A percentile compares a stretch with the other conserved stretches of the same genome.
These are phyloP conservation scores for Solanum bulbocastanum DNA, from an alignment of 257 asterid species.

Conservation along the genomic window DNA sequence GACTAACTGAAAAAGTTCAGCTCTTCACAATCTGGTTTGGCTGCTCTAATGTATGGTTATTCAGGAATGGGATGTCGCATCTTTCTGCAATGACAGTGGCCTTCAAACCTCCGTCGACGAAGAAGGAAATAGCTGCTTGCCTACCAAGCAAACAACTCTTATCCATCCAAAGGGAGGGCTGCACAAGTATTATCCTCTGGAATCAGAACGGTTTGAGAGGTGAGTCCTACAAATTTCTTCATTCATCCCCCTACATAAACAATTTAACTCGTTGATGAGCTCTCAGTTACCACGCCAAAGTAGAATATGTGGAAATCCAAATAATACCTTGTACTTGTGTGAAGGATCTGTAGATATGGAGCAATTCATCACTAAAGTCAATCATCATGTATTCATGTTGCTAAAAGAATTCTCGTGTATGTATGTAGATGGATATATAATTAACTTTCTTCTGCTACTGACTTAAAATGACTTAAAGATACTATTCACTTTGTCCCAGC, in stretches of 20 bases:
- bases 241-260: not conserved
- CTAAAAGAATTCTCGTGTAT: not conserved
- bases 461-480: not conserved
- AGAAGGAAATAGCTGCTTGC: constrained; percentile 39
- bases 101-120: constrained; percentile 45
- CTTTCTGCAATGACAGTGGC: constrained; percentile 64
- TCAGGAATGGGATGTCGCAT: constrained; percentile 70
- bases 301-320: not conserved
- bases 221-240: constrained; percentile 1
- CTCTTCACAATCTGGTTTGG: not conserved
- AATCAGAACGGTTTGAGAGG: constrained; percentile 61
- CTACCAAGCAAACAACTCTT: constrained; percentile 47
- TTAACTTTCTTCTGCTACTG: not conserved
- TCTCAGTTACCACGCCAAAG: not conserved
- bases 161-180: constrained; percentile 32
- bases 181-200: constrained; percentile 42
- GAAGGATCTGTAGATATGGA: not conserved
- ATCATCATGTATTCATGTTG: not conserved
- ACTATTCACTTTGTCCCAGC: not conserved
- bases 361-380: not conserved
- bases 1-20: not conserved
- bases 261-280: not conserved
- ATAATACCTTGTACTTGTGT: not conserved
- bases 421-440: not conserved
- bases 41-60: constrained; percentile 9